A percentile compares a stretch with the other conserved stretches of the same genome.
phyloP scores from a whole-genome alignment of 352 stramenopile genomes.

The Phytopythium ostracodes region DNA sequence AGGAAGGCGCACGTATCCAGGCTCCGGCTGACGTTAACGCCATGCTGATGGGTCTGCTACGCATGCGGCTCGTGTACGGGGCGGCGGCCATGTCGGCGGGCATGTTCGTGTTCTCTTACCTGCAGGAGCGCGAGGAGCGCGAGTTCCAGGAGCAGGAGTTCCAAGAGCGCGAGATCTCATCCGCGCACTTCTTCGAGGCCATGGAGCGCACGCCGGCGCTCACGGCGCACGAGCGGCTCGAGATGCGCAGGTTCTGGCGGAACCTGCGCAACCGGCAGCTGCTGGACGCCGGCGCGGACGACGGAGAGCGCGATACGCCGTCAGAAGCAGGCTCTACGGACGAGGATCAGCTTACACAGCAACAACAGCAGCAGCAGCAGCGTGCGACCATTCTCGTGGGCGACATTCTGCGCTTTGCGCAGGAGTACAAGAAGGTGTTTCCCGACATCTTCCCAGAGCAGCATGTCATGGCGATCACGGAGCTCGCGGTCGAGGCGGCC shows the following conservation, averaged over 20 bases:
- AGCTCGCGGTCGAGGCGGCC: conserved; percentile 35
- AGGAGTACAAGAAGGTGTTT: conserved; percentile 82
- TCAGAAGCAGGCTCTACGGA: neutral
- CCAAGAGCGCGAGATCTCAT: conserved; percentile 45
- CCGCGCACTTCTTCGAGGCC: conserved; percentile 58
- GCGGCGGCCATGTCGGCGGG: conserved; percentile 75
- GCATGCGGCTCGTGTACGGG: conserved; percentile 61
- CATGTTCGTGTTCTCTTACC: conserved; percentile 71
- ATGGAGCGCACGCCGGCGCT: conserved; percentile 55
- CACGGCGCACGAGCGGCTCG: conserved; percentile 50
- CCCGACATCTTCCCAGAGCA: conserved; percentile 72
- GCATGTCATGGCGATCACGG: conserved; percentile 51
- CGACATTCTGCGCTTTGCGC: conserved; percentile 70
- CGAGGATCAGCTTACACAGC: neutral
- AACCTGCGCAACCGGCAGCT: conserved; percentile 54
- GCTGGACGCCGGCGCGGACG: neutral
- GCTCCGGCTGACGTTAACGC: neutral
- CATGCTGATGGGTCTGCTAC: conserved; percentile 35
- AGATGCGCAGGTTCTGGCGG: conserved; percentile 76
- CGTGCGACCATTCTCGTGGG: conserved; percentile 33
- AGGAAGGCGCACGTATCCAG: too few species aligned
- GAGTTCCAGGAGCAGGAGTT: conserved; percentile 54
- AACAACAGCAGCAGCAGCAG: neutral
- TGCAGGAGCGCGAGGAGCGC: conserved; percentile 76
- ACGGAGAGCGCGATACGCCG: neutral